Conservation (phyloP, 2,329 filamentous ascomycete species). For the Colletotrichum truncatum region DNA sequence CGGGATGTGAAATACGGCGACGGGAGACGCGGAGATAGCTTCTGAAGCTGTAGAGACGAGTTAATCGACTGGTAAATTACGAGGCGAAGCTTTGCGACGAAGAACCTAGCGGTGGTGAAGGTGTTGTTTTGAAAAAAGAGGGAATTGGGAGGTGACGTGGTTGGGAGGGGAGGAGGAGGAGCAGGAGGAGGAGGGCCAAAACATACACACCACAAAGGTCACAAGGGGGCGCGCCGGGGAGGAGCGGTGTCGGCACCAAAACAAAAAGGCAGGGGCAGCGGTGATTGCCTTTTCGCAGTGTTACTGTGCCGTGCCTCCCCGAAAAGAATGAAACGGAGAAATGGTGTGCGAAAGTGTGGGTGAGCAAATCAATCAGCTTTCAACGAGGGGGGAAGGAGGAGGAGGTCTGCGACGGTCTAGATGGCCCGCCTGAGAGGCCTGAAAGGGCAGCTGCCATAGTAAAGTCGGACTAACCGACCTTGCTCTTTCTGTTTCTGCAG, state of each 20-base stretch:
- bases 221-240: background rate
- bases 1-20: background rate
- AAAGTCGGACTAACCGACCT: too few relatives aligned
- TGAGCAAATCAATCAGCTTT: too few relatives aligned
- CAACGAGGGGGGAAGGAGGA: too few relatives aligned
- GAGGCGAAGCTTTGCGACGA: background rate
- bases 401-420: too few relatives aligned
- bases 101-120: background rate
- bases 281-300: too few relatives aligned
- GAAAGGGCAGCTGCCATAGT: too few relatives aligned
- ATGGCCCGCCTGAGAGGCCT: too few relatives aligned
- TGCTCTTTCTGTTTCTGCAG: too few relatives aligned
- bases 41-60: conserved; percentile 5
- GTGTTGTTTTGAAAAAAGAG: background rate
- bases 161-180: background rate
- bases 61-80: background rate
- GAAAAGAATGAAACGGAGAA: background rate
- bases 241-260: too few relatives aligned
- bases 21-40: background rate
- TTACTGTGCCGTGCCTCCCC: too few relatives aligned
- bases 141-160: conserved; percentile 1
- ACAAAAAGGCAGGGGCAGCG: background rate
- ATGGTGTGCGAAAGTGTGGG: background rate
- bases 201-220: background rate
- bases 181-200: background rate